Percentiles rank a stretch among this genome's conserved stretches.
Evolutionary conservation across 129 eudicot genomes (phyloP).

Genomic region (Deinandra increscens): DNA sequence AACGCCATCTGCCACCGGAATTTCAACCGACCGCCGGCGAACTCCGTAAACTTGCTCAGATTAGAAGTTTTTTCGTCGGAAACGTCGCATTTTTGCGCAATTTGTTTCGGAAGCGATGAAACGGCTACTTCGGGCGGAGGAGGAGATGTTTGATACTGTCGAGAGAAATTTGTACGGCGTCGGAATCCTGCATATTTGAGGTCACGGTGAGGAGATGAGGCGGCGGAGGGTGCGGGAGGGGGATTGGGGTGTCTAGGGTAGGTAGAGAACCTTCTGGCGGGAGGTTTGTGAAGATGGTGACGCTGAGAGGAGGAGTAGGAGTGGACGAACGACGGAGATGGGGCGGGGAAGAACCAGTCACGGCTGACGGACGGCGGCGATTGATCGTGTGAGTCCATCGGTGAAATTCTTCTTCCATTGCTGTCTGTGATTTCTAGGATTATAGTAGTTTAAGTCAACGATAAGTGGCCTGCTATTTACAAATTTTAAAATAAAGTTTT

Average conservation of each 20-base stretch:
- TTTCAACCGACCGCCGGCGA: constrained; percentile 31
- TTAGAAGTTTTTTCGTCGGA: constrained; percentile 20
- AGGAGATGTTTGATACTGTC: constrained; percentile 22
- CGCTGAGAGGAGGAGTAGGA: constrained; percentile 20
- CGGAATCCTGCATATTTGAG: constrained; percentile 36
- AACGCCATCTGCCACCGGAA: constrained; percentile 60
- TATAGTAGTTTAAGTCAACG: constrained; percentile 23
- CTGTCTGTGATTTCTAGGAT: constrained; percentile 16
- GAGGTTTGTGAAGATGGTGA: constrained; percentile 36
- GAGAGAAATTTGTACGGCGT: constrained; percentile 43
- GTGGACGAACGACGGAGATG: constrained; percentile 51
- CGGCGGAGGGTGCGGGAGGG: constrained; percentile 11
- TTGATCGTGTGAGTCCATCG: constrained; percentile 36
- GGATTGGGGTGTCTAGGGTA: constrained; percentile 29
- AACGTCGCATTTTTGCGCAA: constrained; percentile 32
- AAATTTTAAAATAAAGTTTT: neutral
- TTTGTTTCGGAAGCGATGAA: constrained; percentile 8
- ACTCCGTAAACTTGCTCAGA: constrained; percentile 20
- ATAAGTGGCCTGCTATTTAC: constrained; percentile 16
- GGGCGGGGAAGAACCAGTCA: constrained; percentile 80
- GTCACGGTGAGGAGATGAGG: constrained; percentile 21
- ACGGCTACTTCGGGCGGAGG: constrained; percentile 12
- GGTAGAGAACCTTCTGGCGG: constrained; percentile 57
- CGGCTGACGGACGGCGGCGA: constrained; percentile 42
- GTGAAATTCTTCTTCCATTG: constrained; percentile 4